A percentile compares a stretch with the other conserved stretches of the same genome.
Evolutionary conservation across 768 basidiomycete genomes (phyloP).

Genomic region (Crepidotus variabilis): DNA sequence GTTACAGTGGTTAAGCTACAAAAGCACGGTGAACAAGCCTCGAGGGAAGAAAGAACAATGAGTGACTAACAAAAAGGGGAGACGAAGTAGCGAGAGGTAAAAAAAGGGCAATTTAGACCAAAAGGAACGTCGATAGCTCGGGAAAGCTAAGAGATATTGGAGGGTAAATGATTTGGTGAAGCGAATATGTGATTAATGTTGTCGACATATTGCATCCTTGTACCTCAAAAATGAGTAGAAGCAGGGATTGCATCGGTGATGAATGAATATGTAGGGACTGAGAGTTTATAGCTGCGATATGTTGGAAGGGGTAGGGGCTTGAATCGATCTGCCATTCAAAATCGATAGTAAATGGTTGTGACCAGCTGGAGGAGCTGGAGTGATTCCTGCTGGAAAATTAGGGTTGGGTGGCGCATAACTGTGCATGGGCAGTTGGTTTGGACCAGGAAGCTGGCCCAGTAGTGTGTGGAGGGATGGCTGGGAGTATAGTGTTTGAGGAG

Average conservation of each 20-base stretch:
- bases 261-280: conserved; percentile 14
- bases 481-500: background rate
- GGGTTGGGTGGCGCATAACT: background rate
- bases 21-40: background rate
- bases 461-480: background rate
- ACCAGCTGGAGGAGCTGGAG: background rate
- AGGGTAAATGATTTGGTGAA: background rate
- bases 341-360: conserved; percentile 23
- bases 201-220: background rate
- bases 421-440: background rate
- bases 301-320: conserved; percentile 7
- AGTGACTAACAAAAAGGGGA: background rate
- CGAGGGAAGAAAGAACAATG: background rate
- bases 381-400: background rate
- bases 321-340: conserved; percentile 20
- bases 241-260: background rate
- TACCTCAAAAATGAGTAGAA: background rate
- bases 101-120: background rate
- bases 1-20: background rate
- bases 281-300: conserved; percentile 5
- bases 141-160: background rate
- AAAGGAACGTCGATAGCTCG: background rate
- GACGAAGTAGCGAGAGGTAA: background rate
- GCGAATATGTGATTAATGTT: too few relatives aligned
- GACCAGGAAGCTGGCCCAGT: background rate